phyloP scores from a whole-genome alignment of 345 rosid genomes.

The Dipteronia dyeriana region DNA sequence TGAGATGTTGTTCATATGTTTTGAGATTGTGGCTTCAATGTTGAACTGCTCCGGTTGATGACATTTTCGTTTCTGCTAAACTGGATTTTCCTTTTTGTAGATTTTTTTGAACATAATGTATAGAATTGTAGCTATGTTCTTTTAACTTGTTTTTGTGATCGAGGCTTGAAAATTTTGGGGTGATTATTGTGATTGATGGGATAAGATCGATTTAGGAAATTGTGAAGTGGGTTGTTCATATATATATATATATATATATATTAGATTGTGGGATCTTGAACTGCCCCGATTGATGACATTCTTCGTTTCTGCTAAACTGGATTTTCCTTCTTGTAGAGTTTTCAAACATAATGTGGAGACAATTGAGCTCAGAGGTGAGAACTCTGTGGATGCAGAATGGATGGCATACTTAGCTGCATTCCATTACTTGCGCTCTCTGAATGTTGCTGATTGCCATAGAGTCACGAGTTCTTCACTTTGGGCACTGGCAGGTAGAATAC shows the following conservation, averaged over 20 bases:
- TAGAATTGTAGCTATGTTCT: no score
- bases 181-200: no score
- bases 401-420: conserved; percentile 89
- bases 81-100: conserved; percentile 32
- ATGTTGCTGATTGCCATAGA: conserved; percentile 66
- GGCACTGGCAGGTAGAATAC: conserved; percentile 60
- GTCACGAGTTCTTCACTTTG: conserved; percentile 73
- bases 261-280: background rate
- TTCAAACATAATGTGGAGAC: conserved; percentile 75
- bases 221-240: background rate
- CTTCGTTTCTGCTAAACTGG: background rate
- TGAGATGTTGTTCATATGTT: no score
- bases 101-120: conserved; percentile 62
- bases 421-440: conserved; percentile 49
- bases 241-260: no score
- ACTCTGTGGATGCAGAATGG: conserved; percentile 86
- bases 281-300: background rate
- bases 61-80: background rate
- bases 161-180: background rate
- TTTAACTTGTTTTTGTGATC: no score
- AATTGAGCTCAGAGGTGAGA: conserved; percentile 67
- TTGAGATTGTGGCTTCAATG: no score
- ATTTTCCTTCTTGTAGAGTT: conserved; percentile 40
- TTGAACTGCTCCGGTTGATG: background rate
- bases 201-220: background rate